phyloP scores from a whole-genome alignment of 148 eudicot genomes.

The Spergularia bocconei region DNA sequence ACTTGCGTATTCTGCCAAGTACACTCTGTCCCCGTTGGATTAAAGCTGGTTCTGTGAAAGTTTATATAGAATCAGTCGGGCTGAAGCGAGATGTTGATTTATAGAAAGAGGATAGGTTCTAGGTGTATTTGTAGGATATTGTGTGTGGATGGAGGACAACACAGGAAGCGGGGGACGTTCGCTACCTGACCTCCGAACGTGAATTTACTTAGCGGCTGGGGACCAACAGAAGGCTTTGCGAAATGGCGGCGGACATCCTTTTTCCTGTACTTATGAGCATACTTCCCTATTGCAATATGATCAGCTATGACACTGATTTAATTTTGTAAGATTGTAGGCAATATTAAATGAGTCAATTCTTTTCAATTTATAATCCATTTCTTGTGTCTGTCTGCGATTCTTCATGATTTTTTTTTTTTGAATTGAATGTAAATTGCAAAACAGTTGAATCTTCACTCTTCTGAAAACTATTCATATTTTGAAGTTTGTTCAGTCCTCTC shows the following conservation, averaged over 20 bases:
- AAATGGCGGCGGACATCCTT: background rate
- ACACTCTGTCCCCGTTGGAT: background rate
- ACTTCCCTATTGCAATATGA: background rate
- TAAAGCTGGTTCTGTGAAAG: background rate
- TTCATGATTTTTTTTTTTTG: too few relatives aligned
- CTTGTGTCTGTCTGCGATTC: background rate
- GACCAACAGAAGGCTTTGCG: background rate
- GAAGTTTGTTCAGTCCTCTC: too few relatives aligned
- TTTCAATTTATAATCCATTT: background rate
- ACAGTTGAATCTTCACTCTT: too few relatives aligned
- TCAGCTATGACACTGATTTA: background rate
- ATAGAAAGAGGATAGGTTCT: background rate
- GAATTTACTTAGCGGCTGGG: background rate
- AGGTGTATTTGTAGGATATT: background rate
- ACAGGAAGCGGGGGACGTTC: background rate
- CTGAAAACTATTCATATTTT: too few relatives aligned
- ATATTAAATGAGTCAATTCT: background rate
- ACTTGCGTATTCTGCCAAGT: background rate
- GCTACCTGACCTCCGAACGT: background rate
- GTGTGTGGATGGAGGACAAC: background rate
- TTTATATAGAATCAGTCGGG: background rate
- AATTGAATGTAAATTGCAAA: too few relatives aligned
- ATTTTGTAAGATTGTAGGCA: background rate
- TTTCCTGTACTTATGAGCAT: background rate
- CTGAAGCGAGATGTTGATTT: background rate